phyloP scores from a whole-genome alignment of 1,284 basidiomycete genomes.

The Ustilago esculenta region DNA sequence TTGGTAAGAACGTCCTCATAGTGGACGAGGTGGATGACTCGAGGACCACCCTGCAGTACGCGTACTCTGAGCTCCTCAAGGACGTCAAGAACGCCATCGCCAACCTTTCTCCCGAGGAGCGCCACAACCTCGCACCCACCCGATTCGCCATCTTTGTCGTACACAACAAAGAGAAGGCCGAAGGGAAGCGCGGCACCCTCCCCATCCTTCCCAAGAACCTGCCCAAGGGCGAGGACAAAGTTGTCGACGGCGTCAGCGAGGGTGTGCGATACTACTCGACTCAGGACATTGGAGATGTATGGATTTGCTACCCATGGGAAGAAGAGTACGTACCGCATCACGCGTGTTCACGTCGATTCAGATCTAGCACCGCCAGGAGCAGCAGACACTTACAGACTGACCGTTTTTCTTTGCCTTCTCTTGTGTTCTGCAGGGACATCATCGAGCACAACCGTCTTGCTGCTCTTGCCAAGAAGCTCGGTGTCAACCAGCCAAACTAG shows the following conservation, averaged over 20 bases:
- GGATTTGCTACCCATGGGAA: conserved; percentile 67
- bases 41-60: conserved; percentile 65
- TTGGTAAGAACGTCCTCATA: conserved; percentile 66
- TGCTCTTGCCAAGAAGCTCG: conserved; percentile 60
- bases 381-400: background rate
- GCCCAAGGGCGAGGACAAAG: conserved; percentile 46
- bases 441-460: conserved; percentile 66
- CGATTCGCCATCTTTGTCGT: conserved; percentile 67
- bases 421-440: conserved; percentile 47
- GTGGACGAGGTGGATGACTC: conserved; percentile 67
- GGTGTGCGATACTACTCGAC: conserved; percentile 65
- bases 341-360: no score
- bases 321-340: conserved; percentile 25
- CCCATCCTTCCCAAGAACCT: conserved; percentile 56
- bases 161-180: conserved; percentile 63
- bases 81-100: conserved; percentile 60
- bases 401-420: background rate
- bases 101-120: conserved; percentile 54
- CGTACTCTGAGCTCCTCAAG: conserved; percentile 65
- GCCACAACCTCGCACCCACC: conserved; percentile 56
- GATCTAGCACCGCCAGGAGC: no score
- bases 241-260: conserved; percentile 56
- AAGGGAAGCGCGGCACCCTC: conserved; percentile 60
- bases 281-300: conserved; percentile 61
- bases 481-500: conserved; percentile 47